These are phyloP conservation scores for Spiromastix sp. DNA, from an alignment of 2,329 filamentous ascomycete species.

Conservation along the genomic window DNA sequence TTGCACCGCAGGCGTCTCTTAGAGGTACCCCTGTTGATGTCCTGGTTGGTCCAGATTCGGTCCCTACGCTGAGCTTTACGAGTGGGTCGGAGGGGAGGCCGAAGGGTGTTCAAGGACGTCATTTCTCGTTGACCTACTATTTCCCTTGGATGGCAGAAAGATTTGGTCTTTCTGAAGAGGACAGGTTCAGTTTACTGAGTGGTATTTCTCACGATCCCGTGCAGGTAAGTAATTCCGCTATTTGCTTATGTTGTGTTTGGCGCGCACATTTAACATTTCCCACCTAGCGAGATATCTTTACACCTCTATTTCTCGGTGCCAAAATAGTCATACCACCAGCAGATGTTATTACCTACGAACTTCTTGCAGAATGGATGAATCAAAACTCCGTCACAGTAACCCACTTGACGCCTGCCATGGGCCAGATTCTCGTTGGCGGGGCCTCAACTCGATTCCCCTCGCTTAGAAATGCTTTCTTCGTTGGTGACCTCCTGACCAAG, in stretches of 20 bases:
- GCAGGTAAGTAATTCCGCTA: conserved; percentile 6
- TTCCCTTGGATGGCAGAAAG: conserved; percentile 87
- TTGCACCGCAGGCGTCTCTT: conserved; percentile 43
- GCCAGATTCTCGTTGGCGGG: conserved; percentile 83
- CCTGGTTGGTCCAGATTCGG: conserved; percentile 76
- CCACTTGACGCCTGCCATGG: conserved; percentile 93
- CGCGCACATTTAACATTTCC: background rate
- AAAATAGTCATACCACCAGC: conserved; percentile 66
- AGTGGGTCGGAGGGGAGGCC: conserved; percentile 65
- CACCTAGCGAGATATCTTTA: conserved; percentile 68
- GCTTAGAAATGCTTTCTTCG: conserved; percentile 75
- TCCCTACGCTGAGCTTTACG: conserved; percentile 64
- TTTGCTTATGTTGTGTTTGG: background rate
- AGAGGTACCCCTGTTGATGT: conserved; percentile 56
- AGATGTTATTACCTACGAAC: conserved; percentile 80
- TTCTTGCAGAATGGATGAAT: conserved; percentile 78
- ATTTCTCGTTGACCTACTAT: conserved; percentile 78
- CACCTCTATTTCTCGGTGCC: conserved; percentile 75
- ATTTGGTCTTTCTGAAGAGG: conserved; percentile 62
- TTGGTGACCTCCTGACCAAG: conserved; percentile 81
- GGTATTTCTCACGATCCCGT: conserved; percentile 61
- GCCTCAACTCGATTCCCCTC: conserved; percentile 66
- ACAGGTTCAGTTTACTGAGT: conserved; percentile 70
- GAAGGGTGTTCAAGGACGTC: conserved; percentile 78
- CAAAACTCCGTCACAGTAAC: conserved; percentile 65